A percentile compares a stretch with the other conserved stretches of the same genome.
Evolutionary conservation across 2,329 filamentous ascomycete species (phyloP).

Genomic region (Penicillium brasilianum): DNA sequence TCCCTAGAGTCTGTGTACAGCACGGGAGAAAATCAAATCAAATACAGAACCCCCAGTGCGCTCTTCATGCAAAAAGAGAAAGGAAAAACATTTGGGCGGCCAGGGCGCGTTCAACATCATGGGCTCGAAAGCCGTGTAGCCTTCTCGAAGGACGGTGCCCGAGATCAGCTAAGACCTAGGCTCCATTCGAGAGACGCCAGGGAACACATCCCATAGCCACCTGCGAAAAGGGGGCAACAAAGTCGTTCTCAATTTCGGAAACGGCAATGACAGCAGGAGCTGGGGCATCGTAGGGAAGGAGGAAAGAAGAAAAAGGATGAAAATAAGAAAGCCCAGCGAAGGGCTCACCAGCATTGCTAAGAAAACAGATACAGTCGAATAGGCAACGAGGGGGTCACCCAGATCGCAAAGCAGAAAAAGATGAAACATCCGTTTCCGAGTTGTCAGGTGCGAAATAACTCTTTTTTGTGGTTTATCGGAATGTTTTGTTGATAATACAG

Average conservation of each 20-base stretch:
- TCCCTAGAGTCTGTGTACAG: slow-evolving; percentile 40
- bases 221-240: slow-evolving; percentile 26
- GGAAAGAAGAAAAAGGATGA: slow-evolving; percentile 24
- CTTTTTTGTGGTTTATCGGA: slow-evolving; percentile 40
- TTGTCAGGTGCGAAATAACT: slow-evolving; percentile 44
- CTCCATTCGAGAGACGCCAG: slow-evolving; percentile 32
- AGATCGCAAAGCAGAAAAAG: slow-evolving; percentile 38
- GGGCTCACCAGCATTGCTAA: slow-evolving; percentile 29
- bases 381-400: slow-evolving; percentile 30
- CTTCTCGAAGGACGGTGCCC: neutral
- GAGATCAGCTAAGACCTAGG: slow-evolving; percentile 9
- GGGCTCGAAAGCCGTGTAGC: neutral
- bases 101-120: slow-evolving; percentile 8
- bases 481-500: slow-evolving; percentile 46
- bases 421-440: slow-evolving; percentile 47
- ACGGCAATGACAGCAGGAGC: slow-evolving; percentile 29
- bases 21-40: slow-evolving; percentile 33
- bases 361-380: slow-evolving; percentile 42
- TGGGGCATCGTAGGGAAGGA: slow-evolving; percentile 20
- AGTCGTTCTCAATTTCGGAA: slow-evolving; percentile 40
- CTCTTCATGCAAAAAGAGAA: slow-evolving; percentile 38
- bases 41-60: slow-evolving; percentile 31
- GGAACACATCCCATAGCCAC: slow-evolving; percentile 14
- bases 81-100: slow-evolving; percentile 14
- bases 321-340: slow-evolving; percentile 21